These are phyloP conservation scores for Alternaria arborescens DNA, from an alignment of 2,329 filamentous ascomycete species.

Conservation along the genomic window DNA sequence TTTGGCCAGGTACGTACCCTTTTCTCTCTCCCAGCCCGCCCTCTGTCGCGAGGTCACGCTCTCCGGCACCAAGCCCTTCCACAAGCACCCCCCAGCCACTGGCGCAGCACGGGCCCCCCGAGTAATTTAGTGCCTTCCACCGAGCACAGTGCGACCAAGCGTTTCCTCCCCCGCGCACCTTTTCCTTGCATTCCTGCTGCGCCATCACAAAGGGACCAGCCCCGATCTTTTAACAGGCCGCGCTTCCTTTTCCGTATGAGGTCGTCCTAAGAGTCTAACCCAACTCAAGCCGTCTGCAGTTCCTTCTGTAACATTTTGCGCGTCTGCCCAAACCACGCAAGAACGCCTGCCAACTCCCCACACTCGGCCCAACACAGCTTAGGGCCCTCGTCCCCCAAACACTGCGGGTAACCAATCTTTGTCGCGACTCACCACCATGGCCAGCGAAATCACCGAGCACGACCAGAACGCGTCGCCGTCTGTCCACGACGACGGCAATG, in stretches of 20 bases:
- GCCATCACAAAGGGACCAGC: conserved; percentile 47
- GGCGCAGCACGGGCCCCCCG: conserved; percentile 23
- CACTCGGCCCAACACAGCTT: conserved; percentile 51
- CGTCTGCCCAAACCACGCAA: conserved; percentile 31
- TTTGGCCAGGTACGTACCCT: conserved; percentile 29
- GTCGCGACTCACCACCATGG: conserved; percentile 47
- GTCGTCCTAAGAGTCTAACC: conserved; percentile 47
- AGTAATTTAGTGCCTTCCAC: conserved; percentile 27
- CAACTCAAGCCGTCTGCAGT: conserved; percentile 33
- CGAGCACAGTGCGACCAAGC: conserved; percentile 43
- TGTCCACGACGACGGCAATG: conserved; percentile 63
- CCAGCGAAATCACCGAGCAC: conserved; percentile 60
- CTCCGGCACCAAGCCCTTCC: conserved; percentile 3
- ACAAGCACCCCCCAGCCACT: conserved; percentile 23
- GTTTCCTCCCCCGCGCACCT: conserved; percentile 22
- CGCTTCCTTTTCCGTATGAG: conserved; percentile 47
- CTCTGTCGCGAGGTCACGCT: conserved; percentile 12
- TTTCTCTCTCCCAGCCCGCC: not conserved
- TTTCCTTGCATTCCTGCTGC: conserved; percentile 46
- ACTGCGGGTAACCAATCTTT: conserved; percentile 41
- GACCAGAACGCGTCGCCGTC: conserved; percentile 61
- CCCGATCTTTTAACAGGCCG: conserved; percentile 43
- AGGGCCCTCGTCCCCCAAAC: conserved; percentile 49
- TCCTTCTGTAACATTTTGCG: conserved; percentile 42
- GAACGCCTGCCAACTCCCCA: conserved; percentile 39